Evolutionary conservation across 306 rosid genomes (phyloP).

Genomic region (Lotus japonicus): DNA sequence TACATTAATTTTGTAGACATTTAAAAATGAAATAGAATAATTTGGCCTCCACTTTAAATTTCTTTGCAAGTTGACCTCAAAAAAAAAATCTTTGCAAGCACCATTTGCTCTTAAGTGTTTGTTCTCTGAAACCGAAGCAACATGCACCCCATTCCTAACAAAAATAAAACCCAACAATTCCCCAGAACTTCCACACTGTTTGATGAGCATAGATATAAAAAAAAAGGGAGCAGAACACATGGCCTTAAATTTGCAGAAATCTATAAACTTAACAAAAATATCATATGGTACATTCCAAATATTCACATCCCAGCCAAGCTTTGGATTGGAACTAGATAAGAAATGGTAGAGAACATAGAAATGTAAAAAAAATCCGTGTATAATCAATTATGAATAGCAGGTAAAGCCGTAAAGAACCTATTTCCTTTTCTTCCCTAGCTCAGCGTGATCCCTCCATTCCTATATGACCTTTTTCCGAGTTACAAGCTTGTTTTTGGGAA

Average conservation of each 20-base stretch:
- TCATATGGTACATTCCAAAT: background rate
- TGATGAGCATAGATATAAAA: background rate
- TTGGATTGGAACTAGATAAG: slow-evolving; percentile 1
- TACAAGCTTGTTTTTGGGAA: slow-evolving; percentile 5
- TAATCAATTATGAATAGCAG: slow-evolving; percentile 23
- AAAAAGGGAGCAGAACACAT: background rate
- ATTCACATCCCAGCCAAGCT: slow-evolving; percentile 16
- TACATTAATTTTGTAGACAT: background rate
- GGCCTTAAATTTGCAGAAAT: background rate
- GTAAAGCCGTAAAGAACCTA: slow-evolving; percentile 4
- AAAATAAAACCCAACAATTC: too few species aligned
- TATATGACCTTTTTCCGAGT: background rate
- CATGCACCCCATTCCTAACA: too few species aligned
- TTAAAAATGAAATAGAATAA: background rate
- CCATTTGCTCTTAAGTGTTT: background rate
- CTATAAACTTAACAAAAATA: background rate
- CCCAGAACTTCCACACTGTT: too few species aligned
- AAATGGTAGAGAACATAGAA: slow-evolving; percentile 14
- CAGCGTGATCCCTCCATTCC: slow-evolving; percentile 4
- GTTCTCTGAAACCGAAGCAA: too few species aligned
- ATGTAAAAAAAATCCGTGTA: slow-evolving; percentile 5
- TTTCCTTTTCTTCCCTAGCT: background rate
- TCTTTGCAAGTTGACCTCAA: too few species aligned
- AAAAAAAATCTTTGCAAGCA: background rate
- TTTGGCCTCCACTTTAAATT: background rate